A percentile compares a stretch with the other conserved stretches of the same genome.
Conservation (phyloP, 1,284 basidiomycete genomes). For the Ganoderma resinaceum region DNA sequence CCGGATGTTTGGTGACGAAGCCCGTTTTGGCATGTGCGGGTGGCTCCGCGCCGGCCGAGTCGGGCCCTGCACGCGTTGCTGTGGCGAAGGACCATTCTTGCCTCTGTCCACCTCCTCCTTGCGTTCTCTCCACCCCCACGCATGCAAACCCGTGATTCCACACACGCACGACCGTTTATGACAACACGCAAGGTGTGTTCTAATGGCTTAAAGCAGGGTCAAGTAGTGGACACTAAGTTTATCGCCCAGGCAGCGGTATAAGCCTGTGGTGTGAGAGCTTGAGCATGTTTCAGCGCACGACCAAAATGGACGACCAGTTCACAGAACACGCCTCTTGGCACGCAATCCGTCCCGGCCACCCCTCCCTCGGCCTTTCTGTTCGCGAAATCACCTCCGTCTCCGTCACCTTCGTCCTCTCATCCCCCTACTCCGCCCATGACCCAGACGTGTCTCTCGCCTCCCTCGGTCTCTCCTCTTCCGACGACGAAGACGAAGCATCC, state of each 20-base stretch:
- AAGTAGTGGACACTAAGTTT: slow-evolving; percentile 18
- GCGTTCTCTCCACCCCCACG: slow-evolving; percentile 1
- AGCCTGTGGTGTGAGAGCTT: slow-evolving; percentile 27
- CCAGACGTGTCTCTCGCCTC: slow-evolving; percentile 48
- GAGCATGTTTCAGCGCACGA: slow-evolving; percentile 22
- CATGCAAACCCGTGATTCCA: neutral
- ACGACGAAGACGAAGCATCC: slow-evolving; percentile 41
- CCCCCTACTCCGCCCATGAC: slow-evolving; percentile 46
- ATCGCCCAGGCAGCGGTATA: slow-evolving; percentile 18
- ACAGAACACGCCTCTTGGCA: slow-evolving; percentile 57
- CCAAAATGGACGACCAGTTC: slow-evolving; percentile 31
- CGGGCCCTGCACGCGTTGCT: neutral
- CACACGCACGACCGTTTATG: neutral
- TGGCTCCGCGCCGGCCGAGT: neutral
- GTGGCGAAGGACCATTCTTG: neutral
- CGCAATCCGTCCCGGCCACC: slow-evolving; percentile 77
- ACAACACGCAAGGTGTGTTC: slow-evolving; percentile 15
- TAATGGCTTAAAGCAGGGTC: neutral
- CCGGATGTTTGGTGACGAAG: neutral
- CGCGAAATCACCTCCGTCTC: slow-evolving; percentile 84
- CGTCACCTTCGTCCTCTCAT: slow-evolving; percentile 77
- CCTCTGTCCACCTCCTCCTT: neutral
- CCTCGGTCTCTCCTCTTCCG: slow-evolving; percentile 48
- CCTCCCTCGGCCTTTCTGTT: slow-evolving; percentile 69
- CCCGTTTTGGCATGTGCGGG: neutral